A percentile compares a stretch with the other conserved stretches of the same genome.
Evolutionary conservation across 1,284 basidiomycete species (phyloP).

Genomic region (Phellopilus nigrolimitatus): DNA sequence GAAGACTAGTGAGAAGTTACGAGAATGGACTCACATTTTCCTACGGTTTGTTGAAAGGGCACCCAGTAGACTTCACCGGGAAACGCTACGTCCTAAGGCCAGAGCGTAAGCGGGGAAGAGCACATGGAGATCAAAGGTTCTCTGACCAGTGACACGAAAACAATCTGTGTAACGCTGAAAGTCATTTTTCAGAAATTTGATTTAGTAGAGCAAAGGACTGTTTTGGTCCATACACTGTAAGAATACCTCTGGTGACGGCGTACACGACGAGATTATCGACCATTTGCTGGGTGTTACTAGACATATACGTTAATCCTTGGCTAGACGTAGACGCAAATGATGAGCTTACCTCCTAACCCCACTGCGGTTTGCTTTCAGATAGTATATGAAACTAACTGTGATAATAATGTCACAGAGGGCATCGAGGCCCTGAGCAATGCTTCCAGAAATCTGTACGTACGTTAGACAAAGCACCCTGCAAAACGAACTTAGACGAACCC

Average conservation of each 20-base stretch:
- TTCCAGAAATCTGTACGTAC: neutral
- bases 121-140: neutral
- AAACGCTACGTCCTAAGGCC: slow-evolving; percentile 1
- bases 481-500: neutral
- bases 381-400: slow-evolving; percentile 5
- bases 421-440: slow-evolving; percentile 1
- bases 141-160: slow-evolving; percentile 8
- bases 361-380: neutral
- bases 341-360: slow-evolving; percentile 2
- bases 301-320: neutral
- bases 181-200: neutral
- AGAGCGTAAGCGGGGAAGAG: neutral
- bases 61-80: slow-evolving; percentile 5
- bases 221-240: slow-evolving; percentile 1
- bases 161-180: slow-evolving; percentile 4
- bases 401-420: slow-evolving; percentile 9
- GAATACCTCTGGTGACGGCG: slow-evolving; percentile 3
- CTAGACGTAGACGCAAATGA: neutral
- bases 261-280: slow-evolving; percentile 5
- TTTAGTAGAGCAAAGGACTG: no score
- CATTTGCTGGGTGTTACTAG: neutral
- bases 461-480: neutral
- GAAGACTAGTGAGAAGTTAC: no score
- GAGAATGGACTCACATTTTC: neutral
- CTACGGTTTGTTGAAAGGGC: slow-evolving; percentile 10